Conservation (phyloP, 1,139 yeast genomes). For the Kodamaea sp. region DNA sequence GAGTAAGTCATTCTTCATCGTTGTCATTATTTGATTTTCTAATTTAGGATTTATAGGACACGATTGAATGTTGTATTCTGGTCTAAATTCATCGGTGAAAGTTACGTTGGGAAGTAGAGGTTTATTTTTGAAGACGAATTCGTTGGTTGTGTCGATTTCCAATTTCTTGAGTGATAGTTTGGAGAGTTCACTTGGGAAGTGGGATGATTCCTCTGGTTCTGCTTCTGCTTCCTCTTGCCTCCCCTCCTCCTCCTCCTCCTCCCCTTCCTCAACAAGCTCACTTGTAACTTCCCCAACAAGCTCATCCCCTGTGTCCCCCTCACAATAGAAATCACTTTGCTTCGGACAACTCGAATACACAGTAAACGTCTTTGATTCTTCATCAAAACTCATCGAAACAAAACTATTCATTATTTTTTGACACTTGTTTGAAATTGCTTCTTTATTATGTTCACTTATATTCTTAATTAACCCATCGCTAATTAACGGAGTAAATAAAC, state of each 20-base stretch:
- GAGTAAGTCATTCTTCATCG: constrained; percentile 56
- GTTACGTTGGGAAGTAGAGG: constrained; percentile 40
- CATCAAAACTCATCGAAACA: neutral
- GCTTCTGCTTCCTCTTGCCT: neutral
- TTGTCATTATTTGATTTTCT: constrained; percentile 46
- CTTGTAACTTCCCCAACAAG: constrained; percentile 6
- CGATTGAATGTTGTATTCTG: constrained; percentile 49
- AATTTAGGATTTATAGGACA: constrained; percentile 49
- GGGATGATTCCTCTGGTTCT: neutral
- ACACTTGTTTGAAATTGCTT: constrained; percentile 27
- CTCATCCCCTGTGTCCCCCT: neutral
- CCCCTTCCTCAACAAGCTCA: constrained; percentile 3
- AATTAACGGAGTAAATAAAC: constrained; percentile 23
- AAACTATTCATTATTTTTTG: constrained; percentile 24
- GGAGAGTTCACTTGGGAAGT: neutral
- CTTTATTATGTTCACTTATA: constrained; percentile 22
- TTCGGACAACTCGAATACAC: constrained; percentile 1
- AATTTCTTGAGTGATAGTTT: constrained; percentile 8
- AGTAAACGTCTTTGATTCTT: neutral
- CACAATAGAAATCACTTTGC: constrained; percentile 1
- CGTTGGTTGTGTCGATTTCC: neutral
- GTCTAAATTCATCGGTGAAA: constrained; percentile 49
- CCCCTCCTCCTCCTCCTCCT: neutral
- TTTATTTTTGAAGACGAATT: constrained; percentile 9
- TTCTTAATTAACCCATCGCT: constrained; percentile 19